Evolutionary conservation across 179 eudicot genomes (phyloP).

Genomic region (Vitellaria paradoxa): DNA sequence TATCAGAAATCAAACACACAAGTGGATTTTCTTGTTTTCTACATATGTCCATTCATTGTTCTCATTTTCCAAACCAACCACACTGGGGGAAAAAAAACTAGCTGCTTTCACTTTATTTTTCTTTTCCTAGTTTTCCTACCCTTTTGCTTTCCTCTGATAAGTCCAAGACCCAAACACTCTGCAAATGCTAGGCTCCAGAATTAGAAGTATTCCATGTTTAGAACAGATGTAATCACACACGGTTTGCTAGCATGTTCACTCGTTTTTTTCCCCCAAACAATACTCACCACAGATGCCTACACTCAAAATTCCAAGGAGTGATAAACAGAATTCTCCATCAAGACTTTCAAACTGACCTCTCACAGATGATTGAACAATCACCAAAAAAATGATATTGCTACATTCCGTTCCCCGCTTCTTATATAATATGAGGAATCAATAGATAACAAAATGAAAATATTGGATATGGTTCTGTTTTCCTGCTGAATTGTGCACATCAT

Average conservation of each 20-base stretch:
- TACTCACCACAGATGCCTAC: not conserved
- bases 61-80: too few relatives aligned
- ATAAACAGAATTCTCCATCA: not conserved
- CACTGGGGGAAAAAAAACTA: too few relatives aligned
- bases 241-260: not conserved
- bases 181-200: too few relatives aligned
- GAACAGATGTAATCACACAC: not conserved
- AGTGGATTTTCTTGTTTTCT: too few relatives aligned
- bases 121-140: too few relatives aligned
- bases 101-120: too few relatives aligned
- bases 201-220: too few relatives aligned
- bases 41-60: too few relatives aligned
- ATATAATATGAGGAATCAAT: not conserved
- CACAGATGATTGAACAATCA: not conserved
- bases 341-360: not conserved
- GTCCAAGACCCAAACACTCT: too few relatives aligned
- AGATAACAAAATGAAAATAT: constrained; percentile 4
- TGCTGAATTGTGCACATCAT: not conserved
- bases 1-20: too few relatives aligned
- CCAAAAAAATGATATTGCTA: not conserved
- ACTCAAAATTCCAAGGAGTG: not conserved
- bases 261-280: not conserved
- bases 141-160: too few relatives aligned
- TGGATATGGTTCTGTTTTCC: not conserved
- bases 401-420: not conserved